phyloP scores from a whole-genome alignment of 345 rosid genomes.

The Hevea brasiliensis region DNA sequence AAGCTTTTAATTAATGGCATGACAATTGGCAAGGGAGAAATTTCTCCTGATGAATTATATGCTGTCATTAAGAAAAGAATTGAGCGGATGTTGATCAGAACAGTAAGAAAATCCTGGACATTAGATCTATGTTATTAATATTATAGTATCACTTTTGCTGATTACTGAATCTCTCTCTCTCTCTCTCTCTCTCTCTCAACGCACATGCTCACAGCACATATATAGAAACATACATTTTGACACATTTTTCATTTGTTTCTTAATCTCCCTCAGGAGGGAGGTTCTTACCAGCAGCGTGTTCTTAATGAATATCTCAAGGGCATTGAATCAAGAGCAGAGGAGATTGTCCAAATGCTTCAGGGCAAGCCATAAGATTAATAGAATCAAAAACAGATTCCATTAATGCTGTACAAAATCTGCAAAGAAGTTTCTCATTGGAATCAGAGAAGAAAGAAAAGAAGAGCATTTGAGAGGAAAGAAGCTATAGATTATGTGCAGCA shows the following conservation, averaged over 20 bases:
- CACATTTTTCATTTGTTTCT: slow-evolving; percentile 1
- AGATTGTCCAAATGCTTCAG: slow-evolving; percentile 52
- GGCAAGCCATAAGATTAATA: slow-evolving; percentile 26
- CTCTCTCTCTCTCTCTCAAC: neutral
- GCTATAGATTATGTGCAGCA: neutral
- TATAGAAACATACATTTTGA: neutral
- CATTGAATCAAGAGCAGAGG: slow-evolving; percentile 68
- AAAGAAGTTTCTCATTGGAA: neutral
- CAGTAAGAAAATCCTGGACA: slow-evolving; percentile 43
- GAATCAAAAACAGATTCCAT: neutral
- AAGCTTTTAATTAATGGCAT: slow-evolving; percentile 66
- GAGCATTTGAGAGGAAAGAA: neutral
- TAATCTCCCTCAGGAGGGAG: slow-evolving; percentile 67
- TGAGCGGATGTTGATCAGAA: slow-evolving; percentile 76
- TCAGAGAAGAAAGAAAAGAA: neutral
- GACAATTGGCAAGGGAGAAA: slow-evolving; percentile 67
- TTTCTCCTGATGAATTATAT: slow-evolving; percentile 59
- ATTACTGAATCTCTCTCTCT: slow-evolving; percentile 8
- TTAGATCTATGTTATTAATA: neutral
- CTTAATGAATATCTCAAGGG: slow-evolving; percentile 74
- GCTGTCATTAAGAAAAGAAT: slow-evolving; percentile 73
- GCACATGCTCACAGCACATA: neutral
- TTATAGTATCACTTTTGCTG: neutral
- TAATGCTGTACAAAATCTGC: neutral
- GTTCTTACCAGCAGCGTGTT: slow-evolving; percentile 85